Conservation (phyloP, 805 yeast species). For the Saturnispora dispora region DNA sequence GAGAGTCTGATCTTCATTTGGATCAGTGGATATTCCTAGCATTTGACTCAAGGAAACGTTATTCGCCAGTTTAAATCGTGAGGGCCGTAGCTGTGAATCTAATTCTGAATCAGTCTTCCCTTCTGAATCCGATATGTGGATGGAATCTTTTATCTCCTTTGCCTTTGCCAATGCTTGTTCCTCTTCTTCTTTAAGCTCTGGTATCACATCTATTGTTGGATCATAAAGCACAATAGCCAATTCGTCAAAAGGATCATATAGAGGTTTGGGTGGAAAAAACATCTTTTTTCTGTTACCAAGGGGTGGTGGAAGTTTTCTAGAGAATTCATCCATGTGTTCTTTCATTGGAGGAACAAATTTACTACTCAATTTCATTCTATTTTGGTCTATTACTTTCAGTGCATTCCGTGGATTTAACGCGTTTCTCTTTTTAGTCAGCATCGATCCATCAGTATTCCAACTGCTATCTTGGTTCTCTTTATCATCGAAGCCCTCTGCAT, state of each 20-base stretch:
- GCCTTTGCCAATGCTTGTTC: slow-evolving; percentile 21
- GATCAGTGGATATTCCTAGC: slow-evolving; percentile 55
- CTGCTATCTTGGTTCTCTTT: slow-evolving; percentile 13
- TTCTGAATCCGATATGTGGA: slow-evolving; percentile 10
- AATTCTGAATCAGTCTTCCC: slow-evolving; percentile 5
- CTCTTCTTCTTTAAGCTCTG: slow-evolving; percentile 25
- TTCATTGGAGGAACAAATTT: slow-evolving; percentile 55
- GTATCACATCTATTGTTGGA: slow-evolving; percentile 72
- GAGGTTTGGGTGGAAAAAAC: slow-evolving; percentile 72
- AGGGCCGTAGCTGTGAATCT: slow-evolving; percentile 12
- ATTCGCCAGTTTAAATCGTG: slow-evolving; percentile 31
- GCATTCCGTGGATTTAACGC: slow-evolving; percentile 53
- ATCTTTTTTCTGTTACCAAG: slow-evolving; percentile 72
- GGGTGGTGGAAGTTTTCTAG: slow-evolving; percentile 64
- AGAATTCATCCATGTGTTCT: slow-evolving; percentile 27
- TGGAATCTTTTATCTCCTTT: slow-evolving; percentile 16
- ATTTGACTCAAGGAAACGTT: slow-evolving; percentile 73
- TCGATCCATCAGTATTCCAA: slow-evolving; percentile 16
- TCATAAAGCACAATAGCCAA: slow-evolving; percentile 91
- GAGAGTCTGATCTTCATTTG: slow-evolving; percentile 36
- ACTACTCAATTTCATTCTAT: slow-evolving; percentile 35
- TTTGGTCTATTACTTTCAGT: slow-evolving; percentile 30
- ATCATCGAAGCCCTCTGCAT: slow-evolving; percentile 29
- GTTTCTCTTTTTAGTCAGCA: slow-evolving; percentile 34
- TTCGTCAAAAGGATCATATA: slow-evolving; percentile 92